Base-by-base conservation (phyloP, 179 eudicot species). In the Silene noctiflora region DNA sequence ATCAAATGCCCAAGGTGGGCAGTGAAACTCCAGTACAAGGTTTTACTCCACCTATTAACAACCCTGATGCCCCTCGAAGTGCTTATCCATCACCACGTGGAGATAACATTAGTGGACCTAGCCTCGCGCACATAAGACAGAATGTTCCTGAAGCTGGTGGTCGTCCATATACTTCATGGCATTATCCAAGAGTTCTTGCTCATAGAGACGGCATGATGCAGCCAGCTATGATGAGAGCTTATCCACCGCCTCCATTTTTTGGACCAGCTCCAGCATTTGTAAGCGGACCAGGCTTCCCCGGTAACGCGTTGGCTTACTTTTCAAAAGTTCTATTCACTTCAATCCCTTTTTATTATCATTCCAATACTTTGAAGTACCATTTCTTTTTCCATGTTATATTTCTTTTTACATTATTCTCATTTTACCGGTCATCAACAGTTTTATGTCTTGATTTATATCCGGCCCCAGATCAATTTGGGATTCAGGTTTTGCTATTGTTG, bases 201-300 rank as follows among this genome's bases (percentile, higher is more conserved):
- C 81, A 88, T 13, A 86, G 88, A 71, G 89, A 89, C 16, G 80
- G 82, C 72, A 42, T 83, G 65, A 74, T 83, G 78, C 96, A 85
- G 63, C 95, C 84, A 58, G 73, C 72, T 79, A 77, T 88, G 86
- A 87, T 91, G 48, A 83, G 93, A 85, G 83, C 85, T 81, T 87
- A 85, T 65, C 25, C 83, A 31, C 87, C 90, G 77, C 90, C 91
- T 75, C 83, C 92, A 10, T 82, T 80, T 85, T 74, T 78, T 62
- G 91, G 85, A 76, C 90, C 88, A 72, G 76, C 82, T 70, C 87
- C 91, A 6, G 81, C 85, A 76, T 92, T 88, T 76, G 80, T 87
- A 61, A 87, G 83, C 67, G 96, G 92, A 53, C 86, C 96, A 55
- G 77, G 82, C 67, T 87, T 84, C 81, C 91, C 91, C 13, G 96